These are phyloP conservation scores for Fraxinus angustifolia DNA, from an alignment of 305 asterid species.

Conservation along the genomic window DNA sequence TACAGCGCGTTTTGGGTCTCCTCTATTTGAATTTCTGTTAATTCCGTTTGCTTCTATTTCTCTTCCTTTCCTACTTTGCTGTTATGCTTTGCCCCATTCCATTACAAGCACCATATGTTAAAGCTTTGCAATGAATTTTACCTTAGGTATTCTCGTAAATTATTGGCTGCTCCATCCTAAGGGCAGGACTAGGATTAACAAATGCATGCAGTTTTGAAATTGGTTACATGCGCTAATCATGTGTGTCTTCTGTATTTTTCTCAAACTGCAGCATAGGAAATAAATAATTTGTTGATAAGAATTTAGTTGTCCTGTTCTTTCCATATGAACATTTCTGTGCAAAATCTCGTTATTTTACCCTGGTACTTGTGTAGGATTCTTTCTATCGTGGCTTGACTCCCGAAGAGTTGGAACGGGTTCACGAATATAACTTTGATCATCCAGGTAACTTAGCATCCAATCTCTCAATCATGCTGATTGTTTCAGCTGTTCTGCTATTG, in stretches of 20 bases:
- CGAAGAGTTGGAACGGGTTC: slow-evolving; percentile 70
- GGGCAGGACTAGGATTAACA: not conserved
- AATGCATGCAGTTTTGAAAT: not conserved
- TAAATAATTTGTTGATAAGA: not conserved
- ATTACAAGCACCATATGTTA: not conserved
- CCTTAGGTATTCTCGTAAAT: not conserved
- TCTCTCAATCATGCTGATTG: not conserved
- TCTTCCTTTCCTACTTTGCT: not conserved
- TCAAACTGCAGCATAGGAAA: not conserved
- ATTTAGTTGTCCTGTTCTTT: not conserved
- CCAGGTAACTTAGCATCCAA: slow-evolving; percentile 56
- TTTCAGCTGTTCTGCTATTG: slow-evolving; percentile 5
- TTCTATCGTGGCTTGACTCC: slow-evolving; percentile 88
- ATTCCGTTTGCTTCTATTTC: not conserved
- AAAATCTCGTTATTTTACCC: not conserved
- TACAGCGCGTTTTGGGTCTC: not conserved
- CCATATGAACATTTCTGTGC: not conserved
- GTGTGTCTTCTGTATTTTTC: not conserved
- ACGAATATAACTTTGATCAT: slow-evolving; percentile 93
- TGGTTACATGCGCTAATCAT: not conserved
- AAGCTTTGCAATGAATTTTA: not conserved
- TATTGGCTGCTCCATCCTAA: not conserved
- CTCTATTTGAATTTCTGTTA: not conserved
- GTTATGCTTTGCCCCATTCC: not conserved
- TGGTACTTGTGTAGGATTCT: slow-evolving; percentile 63